A percentile compares a stretch with the other conserved stretches of the same genome.
Evolutionary conservation across 2,329 filamentous ascomycete species (phyloP).

Genomic region (Penicillium concentricum): DNA sequence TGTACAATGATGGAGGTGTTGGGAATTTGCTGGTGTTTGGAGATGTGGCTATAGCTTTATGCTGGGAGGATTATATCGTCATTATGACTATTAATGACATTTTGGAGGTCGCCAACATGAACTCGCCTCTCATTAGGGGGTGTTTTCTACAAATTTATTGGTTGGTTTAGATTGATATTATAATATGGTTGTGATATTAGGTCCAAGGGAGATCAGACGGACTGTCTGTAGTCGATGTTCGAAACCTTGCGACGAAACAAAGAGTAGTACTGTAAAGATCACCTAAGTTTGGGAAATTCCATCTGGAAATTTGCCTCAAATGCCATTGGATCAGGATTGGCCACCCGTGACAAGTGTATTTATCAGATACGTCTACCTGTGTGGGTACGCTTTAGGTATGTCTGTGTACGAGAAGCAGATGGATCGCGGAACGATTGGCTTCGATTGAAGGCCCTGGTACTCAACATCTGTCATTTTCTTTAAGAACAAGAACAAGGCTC

Average conservation of each 20-base stretch:
- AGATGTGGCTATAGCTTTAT: neutral
- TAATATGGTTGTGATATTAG: neutral
- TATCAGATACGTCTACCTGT: neutral
- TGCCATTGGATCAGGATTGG: neutral
- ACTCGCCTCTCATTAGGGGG: neutral
- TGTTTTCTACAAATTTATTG: neutral
- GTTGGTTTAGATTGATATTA: neutral
- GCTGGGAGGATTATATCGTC: neutral
- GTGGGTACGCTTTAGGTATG: neutral
- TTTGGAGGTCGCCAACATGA: neutral
- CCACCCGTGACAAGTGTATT: neutral
- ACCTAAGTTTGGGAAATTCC: neutral
- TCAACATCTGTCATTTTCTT: no score
- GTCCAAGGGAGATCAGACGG: no score
- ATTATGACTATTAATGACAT: conserved; percentile 10
- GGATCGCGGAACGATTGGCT: neutral
- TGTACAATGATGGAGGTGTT: neutral
- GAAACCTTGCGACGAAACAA: no score
- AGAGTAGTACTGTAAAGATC: neutral
- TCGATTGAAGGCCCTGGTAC: no score
- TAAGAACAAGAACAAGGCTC: neutral
- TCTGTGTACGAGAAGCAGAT: neutral
- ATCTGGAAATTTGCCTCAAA: neutral
- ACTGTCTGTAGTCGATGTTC: no score
- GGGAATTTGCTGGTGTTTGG: neutral